Conservation (phyloP, 306 rosid genomes). For the Quercus ilex region DNA sequence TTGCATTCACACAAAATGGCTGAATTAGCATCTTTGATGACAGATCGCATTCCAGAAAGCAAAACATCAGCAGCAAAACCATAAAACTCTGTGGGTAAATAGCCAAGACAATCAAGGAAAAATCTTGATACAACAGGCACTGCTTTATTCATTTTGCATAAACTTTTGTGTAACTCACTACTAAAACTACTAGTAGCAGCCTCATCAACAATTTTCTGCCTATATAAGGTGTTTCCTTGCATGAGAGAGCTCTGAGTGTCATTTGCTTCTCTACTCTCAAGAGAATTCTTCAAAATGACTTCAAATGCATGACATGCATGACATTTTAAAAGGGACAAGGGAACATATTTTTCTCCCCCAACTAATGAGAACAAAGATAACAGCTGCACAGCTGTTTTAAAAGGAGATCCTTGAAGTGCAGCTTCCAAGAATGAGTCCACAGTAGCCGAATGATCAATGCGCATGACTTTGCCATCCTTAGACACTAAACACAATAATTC, state of each 20-base stretch:
- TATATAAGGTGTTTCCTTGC: slow-evolving; percentile 33
- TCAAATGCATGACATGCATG: slow-evolving; percentile 70
- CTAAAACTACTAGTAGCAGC: slow-evolving; percentile 32
- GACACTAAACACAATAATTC: slow-evolving; percentile 78
- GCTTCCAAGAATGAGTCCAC: slow-evolving; percentile 77
- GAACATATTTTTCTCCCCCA: slow-evolving; percentile 75
- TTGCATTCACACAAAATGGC: slow-evolving; percentile 70
- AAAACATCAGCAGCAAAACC: slow-evolving; percentile 69
- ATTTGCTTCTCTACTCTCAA: slow-evolving; percentile 39
- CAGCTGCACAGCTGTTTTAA: slow-evolving; percentile 69
- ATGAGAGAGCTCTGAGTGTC: slow-evolving; percentile 30
- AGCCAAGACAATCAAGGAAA: slow-evolving; percentile 67
- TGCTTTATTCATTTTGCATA: slow-evolving; percentile 38
- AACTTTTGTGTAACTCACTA: slow-evolving; percentile 34
- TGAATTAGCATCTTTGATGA: slow-evolving; percentile 65
- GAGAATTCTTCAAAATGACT: slow-evolving; percentile 52
- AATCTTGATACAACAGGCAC: slow-evolving; percentile 55
- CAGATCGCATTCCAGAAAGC: slow-evolving; percentile 73
- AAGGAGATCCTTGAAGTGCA: slow-evolving; percentile 73
- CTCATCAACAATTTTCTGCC: slow-evolving; percentile 20
- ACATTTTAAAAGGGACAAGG: slow-evolving; percentile 70
- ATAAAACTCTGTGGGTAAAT: slow-evolving; percentile 69
- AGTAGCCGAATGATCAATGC: slow-evolving; percentile 75
- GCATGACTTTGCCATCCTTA: slow-evolving; percentile 69
- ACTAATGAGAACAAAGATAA: slow-evolving; percentile 59